Conservation (phyloP, 2,329 filamentous ascomycete genomes). For the Bipolaris zeicola region DNA sequence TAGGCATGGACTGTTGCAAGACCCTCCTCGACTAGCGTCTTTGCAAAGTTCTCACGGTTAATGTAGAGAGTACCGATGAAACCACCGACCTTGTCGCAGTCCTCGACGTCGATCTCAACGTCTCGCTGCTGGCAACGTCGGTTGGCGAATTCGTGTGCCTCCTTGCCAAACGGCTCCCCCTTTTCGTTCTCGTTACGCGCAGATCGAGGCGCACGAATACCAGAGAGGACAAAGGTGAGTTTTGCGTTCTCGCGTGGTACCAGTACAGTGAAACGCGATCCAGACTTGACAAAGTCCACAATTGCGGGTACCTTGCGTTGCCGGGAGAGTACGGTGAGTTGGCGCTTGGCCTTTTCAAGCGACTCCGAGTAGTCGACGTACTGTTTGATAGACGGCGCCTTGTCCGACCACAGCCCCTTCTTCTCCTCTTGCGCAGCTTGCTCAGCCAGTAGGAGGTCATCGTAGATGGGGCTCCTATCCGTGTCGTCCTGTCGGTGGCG, state of each 20-base stretch:
- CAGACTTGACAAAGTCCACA: slow-evolving; percentile 98
- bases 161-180: slow-evolving; percentile 91
- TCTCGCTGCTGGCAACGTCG: slow-evolving; percentile 90
- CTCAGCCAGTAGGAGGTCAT: slow-evolving; percentile 81
- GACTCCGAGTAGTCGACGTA: slow-evolving; percentile 91
- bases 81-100: slow-evolving; percentile 93
- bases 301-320: slow-evolving; percentile 92
- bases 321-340: slow-evolving; percentile 82
- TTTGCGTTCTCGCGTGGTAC: slow-evolving; percentile 93
- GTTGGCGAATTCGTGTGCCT: slow-evolving; percentile 90
- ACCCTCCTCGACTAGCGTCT: slow-evolving; percentile 90
- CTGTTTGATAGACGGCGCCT: slow-evolving; percentile 79
- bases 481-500: slow-evolving; percentile 93
- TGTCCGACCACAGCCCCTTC: slow-evolving; percentile 95
- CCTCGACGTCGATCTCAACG: slow-evolving; percentile 92
- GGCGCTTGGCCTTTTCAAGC: slow-evolving; percentile 93
- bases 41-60: slow-evolving; percentile 94
- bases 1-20: slow-evolving; percentile 91
- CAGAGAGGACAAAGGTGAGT: slow-evolving; percentile 90
- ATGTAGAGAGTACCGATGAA: slow-evolving; percentile 96
- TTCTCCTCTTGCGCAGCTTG: slow-evolving; percentile 81
- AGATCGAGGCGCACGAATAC: slow-evolving; percentile 87
- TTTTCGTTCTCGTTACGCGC: slow-evolving; percentile 79
- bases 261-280: slow-evolving; percentile 88
- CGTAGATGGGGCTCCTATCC: slow-evolving; percentile 92